Percentiles rank a stretch among this genome's conserved stretches.
Evolutionary conservation across 345 rosid genomes (phyloP).

Genomic region (Hypericum androsaemum): DNA sequence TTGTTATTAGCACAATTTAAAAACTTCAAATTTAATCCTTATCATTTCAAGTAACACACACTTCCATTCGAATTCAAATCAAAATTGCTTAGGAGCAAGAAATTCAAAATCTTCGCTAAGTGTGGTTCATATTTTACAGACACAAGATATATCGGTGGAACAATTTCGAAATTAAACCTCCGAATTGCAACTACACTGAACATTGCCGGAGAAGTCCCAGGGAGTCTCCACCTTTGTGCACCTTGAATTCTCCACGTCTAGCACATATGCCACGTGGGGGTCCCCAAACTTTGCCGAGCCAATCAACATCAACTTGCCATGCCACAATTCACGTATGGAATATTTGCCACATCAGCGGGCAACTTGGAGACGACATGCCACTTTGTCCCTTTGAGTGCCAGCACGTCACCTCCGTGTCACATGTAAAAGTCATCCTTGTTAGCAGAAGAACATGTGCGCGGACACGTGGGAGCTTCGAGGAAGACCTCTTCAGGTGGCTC

Average conservation of each 20-base stretch:
- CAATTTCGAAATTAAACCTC: no score
- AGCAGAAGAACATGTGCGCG: slow-evolving; percentile 22
- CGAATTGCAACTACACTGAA: slow-evolving; percentile 50
- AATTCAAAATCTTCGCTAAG: no score
- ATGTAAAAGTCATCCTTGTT: slow-evolving; percentile 25
- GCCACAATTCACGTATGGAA: slow-evolving; percentile 30
- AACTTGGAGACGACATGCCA: slow-evolving; percentile 43
- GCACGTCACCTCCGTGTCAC: slow-evolving; percentile 34
- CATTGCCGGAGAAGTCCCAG: slow-evolving; percentile 35
- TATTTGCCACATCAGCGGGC: slow-evolving; percentile 39
- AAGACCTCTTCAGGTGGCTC: slow-evolving; percentile 23
- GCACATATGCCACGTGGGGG: slow-evolving; percentile 23
- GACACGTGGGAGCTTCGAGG: slow-evolving; percentile 19
- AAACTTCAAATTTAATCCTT: no score
- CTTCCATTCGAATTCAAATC: no score
- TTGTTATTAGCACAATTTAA: no score
- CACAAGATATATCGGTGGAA: not conserved
- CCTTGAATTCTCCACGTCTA: slow-evolving; percentile 21
- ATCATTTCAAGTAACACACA: no score
- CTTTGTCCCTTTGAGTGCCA: slow-evolving; percentile 8
- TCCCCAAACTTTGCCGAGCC: slow-evolving; percentile 31
- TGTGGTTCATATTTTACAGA: no score
- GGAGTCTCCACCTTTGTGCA: slow-evolving; percentile 42
- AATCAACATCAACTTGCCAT: slow-evolving; percentile 43
- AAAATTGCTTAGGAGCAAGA: no score